Base-by-base conservation (phyloP, 129 eudicot species). In the Pittosporum tobira region DNA sequence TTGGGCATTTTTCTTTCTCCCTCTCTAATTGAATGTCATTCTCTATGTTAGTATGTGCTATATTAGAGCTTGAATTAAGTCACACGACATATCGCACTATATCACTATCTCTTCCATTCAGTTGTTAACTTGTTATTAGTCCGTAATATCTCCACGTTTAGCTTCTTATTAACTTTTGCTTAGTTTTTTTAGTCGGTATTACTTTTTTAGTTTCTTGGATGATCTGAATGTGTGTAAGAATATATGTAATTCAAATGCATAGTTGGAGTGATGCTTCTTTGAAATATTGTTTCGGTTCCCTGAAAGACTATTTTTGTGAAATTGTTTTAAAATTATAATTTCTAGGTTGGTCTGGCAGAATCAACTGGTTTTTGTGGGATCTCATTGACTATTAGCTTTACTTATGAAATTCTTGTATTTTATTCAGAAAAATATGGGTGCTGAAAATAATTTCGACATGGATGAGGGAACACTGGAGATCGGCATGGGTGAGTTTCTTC, bases 381-480 rank as follows among this genome's bases (percentile, higher is more conserved):
- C 2, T 38, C 2, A 23, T 11, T 25, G 34, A 51, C 6, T 14
- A 51, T 51, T 51, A 24, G 36, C 34, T 37, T 22, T 12, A 19
- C 10, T 59, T 12, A 7, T 38, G 20, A 24, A 21, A 9, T 24
- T 25, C 12, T 40, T n/a, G 36, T 42, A 15, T 60, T 44, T 60
- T 2, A 47, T 50, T 19, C 50, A 67, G 73, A 54, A 69, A 51
- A 81, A 44, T 18, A 88, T 88, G 96, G 94, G 87, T 36, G 82
- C 65, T 28, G 74, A 75, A 53, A 88, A 81, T 74, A 77, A 74
- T 65, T 38, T 53, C 70, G 82, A 79, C 28, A 62, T 75, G 73
- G 96, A 84, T 51, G 96, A 88, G 68, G 94, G 94, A 63, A 84
- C 79, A 22, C 80, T 88, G 54, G 96, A 88, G 74, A 79, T 88